These are phyloP conservation scores for Trypanosoma theileri DNA, from an alignment of 208 protist genomes.

Conservation along the genomic window DNA sequence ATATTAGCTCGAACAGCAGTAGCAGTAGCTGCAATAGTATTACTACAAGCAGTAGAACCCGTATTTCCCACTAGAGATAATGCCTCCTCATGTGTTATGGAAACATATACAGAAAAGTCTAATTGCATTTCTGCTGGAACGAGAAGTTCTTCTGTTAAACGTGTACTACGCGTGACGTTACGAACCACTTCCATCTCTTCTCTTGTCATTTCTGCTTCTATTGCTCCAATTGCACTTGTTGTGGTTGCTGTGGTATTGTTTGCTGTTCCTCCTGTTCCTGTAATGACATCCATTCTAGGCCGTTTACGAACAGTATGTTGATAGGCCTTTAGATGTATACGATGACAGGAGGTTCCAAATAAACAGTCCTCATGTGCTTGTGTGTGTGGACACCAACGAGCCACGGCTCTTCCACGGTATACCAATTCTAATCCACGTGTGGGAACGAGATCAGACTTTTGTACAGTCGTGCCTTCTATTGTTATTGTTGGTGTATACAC, in stretches of 20 bases:
- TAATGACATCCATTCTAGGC: slow-evolving; percentile 34
- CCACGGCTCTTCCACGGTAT: slow-evolving; percentile 62
- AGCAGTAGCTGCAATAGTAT: not conserved
- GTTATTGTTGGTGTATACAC: slow-evolving; percentile 76
- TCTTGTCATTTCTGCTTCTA: slow-evolving; percentile 20
- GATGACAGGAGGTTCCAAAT: slow-evolving; percentile 70
- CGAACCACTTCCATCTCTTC: slow-evolving; percentile 42
- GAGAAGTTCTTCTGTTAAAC: slow-evolving; percentile 25
- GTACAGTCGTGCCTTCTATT: slow-evolving; percentile 65
- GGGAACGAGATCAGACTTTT: slow-evolving; percentile 59
- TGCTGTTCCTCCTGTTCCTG: too few relatives aligned
- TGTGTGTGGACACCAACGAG: slow-evolving; percentile 76
- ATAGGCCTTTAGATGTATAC: slow-evolving; percentile 49
- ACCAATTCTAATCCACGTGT: slow-evolving; percentile 78
- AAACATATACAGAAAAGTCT: slow-evolving; percentile 35
- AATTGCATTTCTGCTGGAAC: slow-evolving; percentile 24
- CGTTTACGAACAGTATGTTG: slow-evolving; percentile 80
- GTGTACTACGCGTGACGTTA: slow-evolving; percentile 26
- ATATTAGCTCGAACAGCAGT: slow-evolving; percentile 21
- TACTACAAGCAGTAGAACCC: too few relatives aligned
- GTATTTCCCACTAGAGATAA: slow-evolving; percentile 9
- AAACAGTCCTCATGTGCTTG: slow-evolving; percentile 59
- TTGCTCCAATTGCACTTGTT: not conserved
- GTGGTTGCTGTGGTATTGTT: too few relatives aligned
- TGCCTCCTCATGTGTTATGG: slow-evolving; percentile 28